Conservation (phyloP, 257 asterid genomes). For the Voacanga thouarsii region DNA sequence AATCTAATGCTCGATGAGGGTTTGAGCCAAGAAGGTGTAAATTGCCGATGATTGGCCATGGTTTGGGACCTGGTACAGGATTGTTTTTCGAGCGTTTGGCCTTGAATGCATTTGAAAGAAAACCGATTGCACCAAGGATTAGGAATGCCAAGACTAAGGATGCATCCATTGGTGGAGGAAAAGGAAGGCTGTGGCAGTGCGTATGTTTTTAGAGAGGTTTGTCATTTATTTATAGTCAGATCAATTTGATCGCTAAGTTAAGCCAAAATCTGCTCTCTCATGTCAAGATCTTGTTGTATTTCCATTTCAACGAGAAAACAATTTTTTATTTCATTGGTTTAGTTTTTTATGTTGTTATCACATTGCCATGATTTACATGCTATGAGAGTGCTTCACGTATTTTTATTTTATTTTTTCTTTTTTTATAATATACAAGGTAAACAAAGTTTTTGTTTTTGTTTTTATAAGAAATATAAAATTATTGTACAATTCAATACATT, state of each 20-base stretch:
- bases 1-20: slow-evolving; percentile 24
- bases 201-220: not conserved
- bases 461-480: too few relatives aligned
- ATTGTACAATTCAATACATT: too few relatives aligned
- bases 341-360: too few relatives aligned
- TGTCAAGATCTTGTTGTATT: not conserved
- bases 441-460: too few relatives aligned
- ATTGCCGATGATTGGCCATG: slow-evolving; percentile 44
- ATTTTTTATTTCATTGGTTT: too few relatives aligned
- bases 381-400: too few relatives aligned
- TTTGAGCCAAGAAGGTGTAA: slow-evolving; percentile 23
- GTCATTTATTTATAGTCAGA: not conserved
- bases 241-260: not conserved
- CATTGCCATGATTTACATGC: too few relatives aligned
- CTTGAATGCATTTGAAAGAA: not conserved
- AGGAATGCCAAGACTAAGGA: not conserved
- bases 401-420: too few relatives aligned
- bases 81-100: not conserved
- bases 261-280: not conserved
- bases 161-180: not conserved
- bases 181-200: too few relatives aligned
- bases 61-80: slow-evolving; percentile 38
- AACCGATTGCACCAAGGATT: not conserved
- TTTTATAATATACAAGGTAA: too few relatives aligned
- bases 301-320: not conserved